These are phyloP conservation scores for Lotus japonicus DNA, from an alignment of 306 rosid genomes.

Conservation along the genomic window DNA sequence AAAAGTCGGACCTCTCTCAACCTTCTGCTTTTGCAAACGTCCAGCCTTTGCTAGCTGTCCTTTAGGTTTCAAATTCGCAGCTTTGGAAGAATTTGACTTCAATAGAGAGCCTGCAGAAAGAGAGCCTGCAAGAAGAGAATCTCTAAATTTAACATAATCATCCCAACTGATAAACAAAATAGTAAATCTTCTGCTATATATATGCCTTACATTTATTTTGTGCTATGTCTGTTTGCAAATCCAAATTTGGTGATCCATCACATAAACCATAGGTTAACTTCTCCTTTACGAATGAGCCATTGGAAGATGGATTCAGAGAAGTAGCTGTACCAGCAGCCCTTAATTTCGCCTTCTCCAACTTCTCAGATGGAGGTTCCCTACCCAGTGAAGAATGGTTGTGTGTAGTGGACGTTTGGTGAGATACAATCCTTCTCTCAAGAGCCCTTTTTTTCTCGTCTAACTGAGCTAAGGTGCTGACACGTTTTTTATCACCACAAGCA, in stretches of 20 bases:
- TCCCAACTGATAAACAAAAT: neutral
- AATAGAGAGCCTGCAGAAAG: neutral
- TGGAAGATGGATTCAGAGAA: neutral
- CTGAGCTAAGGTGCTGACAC: neutral
- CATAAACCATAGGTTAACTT: too few species aligned
- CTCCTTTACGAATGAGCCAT: too few species aligned
- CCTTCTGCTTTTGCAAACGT: neutral
- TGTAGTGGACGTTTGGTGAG: neutral
- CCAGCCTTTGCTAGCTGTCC: neutral
- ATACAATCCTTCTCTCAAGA: neutral
- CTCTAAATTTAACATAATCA: neutral
- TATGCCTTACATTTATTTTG: neutral
- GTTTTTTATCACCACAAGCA: neutral
- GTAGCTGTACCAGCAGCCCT: neutral
- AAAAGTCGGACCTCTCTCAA: neutral
- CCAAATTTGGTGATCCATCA: neutral
- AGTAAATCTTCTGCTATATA: neutral
- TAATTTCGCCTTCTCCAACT: neutral
- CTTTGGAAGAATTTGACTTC: neutral
- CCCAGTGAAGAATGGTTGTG: neutral
- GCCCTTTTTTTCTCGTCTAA: neutral
- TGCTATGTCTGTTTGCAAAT: neutral
- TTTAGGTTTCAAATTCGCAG: too few species aligned
- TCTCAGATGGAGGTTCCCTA: neutral
- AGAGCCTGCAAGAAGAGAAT: constrained; percentile 9